Conservation (phyloP, 2,329 filamentous ascomycete species). For the Magnaporthiopsis incrustans region DNA sequence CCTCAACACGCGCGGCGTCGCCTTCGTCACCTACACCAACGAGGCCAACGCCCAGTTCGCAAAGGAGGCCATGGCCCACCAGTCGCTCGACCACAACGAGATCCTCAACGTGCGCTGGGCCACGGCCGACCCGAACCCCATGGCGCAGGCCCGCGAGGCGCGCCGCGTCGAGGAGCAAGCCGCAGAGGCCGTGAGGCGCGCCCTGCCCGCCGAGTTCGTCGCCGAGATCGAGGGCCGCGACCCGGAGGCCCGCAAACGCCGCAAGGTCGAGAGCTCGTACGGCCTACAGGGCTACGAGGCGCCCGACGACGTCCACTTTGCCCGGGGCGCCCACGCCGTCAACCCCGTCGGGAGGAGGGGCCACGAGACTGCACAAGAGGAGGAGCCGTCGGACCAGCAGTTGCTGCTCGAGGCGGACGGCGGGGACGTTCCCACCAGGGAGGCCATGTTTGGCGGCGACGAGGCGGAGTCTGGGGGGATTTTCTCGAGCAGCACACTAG, state of each 20-base stretch:
- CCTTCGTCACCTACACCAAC: constrained; percentile 89
- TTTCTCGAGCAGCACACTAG: constrained; percentile 73
- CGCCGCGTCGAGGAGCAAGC: constrained; percentile 89
- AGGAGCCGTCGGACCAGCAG: constrained; percentile 15
- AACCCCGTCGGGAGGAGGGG: constrained; percentile 51
- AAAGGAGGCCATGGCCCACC: constrained; percentile 93
- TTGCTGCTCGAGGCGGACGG: constrained; percentile 27
- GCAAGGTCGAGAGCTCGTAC: constrained; percentile 84
- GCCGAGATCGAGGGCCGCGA: constrained; percentile 91
- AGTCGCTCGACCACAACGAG: constrained; percentile 83
- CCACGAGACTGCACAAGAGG: constrained; percentile 29
- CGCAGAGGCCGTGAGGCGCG: constrained; percentile 82
- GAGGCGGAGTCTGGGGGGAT: constrained; percentile 48
- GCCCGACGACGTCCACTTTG: constrained; percentile 89
- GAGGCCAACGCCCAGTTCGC: constrained; percentile 86
- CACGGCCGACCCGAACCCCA: constrained; percentile 90
- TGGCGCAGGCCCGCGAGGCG: constrained; percentile 87
- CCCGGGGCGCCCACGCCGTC: constrained; percentile 62
- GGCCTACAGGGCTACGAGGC: constrained; percentile 88
- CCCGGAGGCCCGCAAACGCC: constrained; percentile 75
- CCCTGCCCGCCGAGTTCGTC: constrained; percentile 82
- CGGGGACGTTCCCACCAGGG: constrained; percentile 8
- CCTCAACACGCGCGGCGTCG: constrained; percentile 81
- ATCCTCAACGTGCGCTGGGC: constrained; percentile 96
- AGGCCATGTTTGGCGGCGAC: constrained; percentile 20